phyloP scores from a whole-genome alignment of 805 yeast genomes.

The Kregervanrija fluxuum region DNA sequence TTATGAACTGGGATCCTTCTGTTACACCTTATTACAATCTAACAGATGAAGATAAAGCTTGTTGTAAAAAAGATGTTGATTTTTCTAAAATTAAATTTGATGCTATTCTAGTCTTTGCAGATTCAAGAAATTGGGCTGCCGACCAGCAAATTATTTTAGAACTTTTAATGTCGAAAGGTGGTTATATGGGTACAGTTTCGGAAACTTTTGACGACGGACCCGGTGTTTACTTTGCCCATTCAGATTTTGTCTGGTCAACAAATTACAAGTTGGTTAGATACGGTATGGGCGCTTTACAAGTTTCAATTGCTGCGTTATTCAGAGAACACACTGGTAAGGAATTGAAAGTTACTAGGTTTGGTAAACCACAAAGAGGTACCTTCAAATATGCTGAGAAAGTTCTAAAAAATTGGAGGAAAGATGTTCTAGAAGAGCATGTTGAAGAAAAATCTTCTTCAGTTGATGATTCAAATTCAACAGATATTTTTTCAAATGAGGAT shows the following conservation, averaged over 20 bases:
- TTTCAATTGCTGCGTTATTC: conserved; percentile 77
- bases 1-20: conserved; percentile 80
- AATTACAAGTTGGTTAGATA: conserved; percentile 75
- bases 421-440: conserved; percentile 67
- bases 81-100: conserved; percentile 63
- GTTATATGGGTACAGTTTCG: conserved; percentile 78
- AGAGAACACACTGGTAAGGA: conserved; percentile 80
- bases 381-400: conserved; percentile 79
- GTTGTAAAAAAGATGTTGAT: conserved; percentile 51
- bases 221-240: conserved; percentile 79
- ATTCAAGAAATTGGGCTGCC: conserved; percentile 88
- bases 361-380: conserved; percentile 86
- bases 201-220: conserved; percentile 73
- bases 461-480: conserved; percentile 4
- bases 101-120: conserved; percentile 85
- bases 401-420: conserved; percentile 69
- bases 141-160: conserved; percentile 88
- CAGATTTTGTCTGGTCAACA: conserved; percentile 92
- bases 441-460: conserved; percentile 30
- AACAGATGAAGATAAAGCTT: conserved; percentile 60
- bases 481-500: conserved; percentile 13
- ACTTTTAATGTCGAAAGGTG: conserved; percentile 64
- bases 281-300: conserved; percentile 94
- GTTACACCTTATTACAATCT: conserved; percentile 78
- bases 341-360: conserved; percentile 73